A percentile compares a stretch with the other conserved stretches of the same genome.
phyloP scores from a whole-genome alignment of 1,284 basidiomycete species.

The Trichosporon ovoides region DNA sequence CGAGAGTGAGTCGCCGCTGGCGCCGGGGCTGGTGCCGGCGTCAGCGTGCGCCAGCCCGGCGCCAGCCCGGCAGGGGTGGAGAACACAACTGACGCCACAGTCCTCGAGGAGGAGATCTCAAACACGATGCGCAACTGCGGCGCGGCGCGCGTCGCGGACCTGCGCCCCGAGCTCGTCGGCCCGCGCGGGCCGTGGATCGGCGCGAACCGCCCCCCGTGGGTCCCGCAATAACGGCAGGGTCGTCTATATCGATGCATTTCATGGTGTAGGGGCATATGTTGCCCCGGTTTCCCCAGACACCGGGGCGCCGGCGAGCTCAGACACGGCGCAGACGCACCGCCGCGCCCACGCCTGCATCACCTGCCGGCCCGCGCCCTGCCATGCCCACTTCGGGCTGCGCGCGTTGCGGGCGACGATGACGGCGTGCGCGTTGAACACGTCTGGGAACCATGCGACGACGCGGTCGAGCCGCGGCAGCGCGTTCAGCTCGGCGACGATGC shows the following conservation, averaged over 20 bases:
- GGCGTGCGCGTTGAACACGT: constrained; percentile 41
- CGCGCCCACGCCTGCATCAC: constrained; percentile 31
- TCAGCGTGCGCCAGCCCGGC: background rate
- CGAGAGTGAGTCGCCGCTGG: constrained; percentile 44
- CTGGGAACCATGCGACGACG: constrained; percentile 41
- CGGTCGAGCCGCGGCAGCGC: constrained; percentile 33
- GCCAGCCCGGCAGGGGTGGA: background rate
- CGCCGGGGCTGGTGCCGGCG: background rate
- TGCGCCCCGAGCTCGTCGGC: constrained; percentile 72
- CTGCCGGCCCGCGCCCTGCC: constrained; percentile 32
- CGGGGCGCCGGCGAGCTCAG: background rate
- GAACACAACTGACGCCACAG: constrained; percentile 28
- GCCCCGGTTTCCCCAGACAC: no score
- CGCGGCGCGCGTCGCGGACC: constrained; percentile 54
- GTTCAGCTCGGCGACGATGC: constrained; percentile 32
- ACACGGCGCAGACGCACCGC: constrained; percentile 18
- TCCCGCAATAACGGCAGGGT: background rate
- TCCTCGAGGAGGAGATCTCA: constrained; percentile 53
- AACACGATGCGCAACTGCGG: constrained; percentile 54
- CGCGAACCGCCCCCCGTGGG: constrained; percentile 35
- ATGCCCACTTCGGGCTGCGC: constrained; percentile 18
- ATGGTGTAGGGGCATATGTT: background rate
- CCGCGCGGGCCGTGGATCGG: constrained; percentile 46
- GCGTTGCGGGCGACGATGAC: constrained; percentile 34
- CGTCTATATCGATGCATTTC: background rate